Evolutionary conservation across 1,284 basidiomycete species (phyloP).

Genomic region (Cryptococcus neoformans): DNA sequence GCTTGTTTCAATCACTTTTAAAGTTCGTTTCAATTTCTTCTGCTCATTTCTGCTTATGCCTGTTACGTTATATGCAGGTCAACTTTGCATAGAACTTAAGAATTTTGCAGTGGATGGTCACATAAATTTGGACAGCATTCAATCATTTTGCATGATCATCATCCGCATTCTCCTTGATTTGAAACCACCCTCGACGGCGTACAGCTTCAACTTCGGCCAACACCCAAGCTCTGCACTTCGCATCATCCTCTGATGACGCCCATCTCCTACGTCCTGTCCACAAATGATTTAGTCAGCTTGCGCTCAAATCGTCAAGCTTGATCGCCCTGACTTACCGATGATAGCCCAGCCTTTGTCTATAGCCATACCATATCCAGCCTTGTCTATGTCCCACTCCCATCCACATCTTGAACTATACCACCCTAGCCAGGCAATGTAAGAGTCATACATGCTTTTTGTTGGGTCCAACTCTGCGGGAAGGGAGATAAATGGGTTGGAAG

Average conservation of each 20-base stretch:
- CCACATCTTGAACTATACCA: conserved; percentile 66
- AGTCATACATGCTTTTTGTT: conserved; percentile 68
- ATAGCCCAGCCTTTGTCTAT: conserved; percentile 76
- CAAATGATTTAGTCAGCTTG: background rate
- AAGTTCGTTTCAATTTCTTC: no score
- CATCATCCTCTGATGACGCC: conserved; percentile 23
- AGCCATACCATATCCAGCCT: conserved; percentile 83
- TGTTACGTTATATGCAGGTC: no score
- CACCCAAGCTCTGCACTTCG: conserved; percentile 37
- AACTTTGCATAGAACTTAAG: no score
- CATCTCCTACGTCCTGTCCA: conserved; percentile 35
- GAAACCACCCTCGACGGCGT: conserved; percentile 36
- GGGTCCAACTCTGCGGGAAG: conserved; percentile 48
- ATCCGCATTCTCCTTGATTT: conserved; percentile 44
- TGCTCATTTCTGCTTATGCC: no score
- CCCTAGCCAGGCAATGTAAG: conserved; percentile 79
- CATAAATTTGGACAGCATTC: no score
- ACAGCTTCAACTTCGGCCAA: conserved; percentile 40
- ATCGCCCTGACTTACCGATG: conserved; percentile 58
- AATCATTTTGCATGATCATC: conserved; percentile 25
- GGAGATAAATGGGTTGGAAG: conserved; percentile 35
- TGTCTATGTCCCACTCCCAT: conserved; percentile 83
- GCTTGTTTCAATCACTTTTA: no score
- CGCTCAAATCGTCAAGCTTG: background rate
- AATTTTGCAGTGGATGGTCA: no score